Conservation (phyloP, 2,329 filamentous ascomycete genomes). For the Stemphylium vesicarium region DNA sequence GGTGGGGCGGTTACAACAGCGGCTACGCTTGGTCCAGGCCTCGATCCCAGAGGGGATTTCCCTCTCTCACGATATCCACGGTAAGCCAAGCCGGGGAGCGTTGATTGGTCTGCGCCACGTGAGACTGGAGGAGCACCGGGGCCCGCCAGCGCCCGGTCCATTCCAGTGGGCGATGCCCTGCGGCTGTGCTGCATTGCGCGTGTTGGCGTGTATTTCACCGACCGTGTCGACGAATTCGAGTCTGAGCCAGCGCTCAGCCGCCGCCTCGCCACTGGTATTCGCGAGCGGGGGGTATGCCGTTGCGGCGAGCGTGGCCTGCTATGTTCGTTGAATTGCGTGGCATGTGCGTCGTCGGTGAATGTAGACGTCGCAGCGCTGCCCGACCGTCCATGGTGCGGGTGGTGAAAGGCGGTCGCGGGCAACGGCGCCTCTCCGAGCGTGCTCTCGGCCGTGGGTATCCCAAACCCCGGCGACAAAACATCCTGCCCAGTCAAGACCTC, state of each 20-base stretch:
- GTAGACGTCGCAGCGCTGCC: constrained; percentile 26
- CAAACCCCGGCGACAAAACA: constrained; percentile 39
- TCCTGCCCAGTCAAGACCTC: constrained; percentile 45
- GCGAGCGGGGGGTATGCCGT: constrained; percentile 38
- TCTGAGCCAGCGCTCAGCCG: constrained; percentile 45
- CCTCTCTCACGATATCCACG: constrained; percentile 41
- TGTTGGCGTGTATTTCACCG: constrained; percentile 38
- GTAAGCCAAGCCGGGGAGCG: constrained; percentile 39
- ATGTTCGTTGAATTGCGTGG: constrained; percentile 17
- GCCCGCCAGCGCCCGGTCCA: constrained; percentile 25
- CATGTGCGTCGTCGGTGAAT: constrained; percentile 20
- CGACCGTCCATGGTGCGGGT: constrained; percentile 27
- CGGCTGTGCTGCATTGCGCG: constrained; percentile 29
- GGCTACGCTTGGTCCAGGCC: constrained; percentile 34
- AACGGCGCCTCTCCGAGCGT: constrained; percentile 16
- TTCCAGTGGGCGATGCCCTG: constrained; percentile 36
- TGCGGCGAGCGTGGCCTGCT: constrained; percentile 21
- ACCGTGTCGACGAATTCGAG: constrained; percentile 44
- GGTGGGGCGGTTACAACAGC: constrained; percentile 40
- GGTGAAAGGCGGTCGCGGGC: constrained; percentile 21
- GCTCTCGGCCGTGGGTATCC: constrained; percentile 37
- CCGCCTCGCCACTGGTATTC: constrained; percentile 42
- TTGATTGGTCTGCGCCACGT: constrained; percentile 25
- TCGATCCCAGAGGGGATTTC: constrained; percentile 34
- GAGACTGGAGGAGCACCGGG: constrained; percentile 6